Percentiles rank a stretch among this genome's conserved stretches.
phyloP scores from a whole-genome alignment of 257 asterid genomes.

The Petunia secreta region DNA sequence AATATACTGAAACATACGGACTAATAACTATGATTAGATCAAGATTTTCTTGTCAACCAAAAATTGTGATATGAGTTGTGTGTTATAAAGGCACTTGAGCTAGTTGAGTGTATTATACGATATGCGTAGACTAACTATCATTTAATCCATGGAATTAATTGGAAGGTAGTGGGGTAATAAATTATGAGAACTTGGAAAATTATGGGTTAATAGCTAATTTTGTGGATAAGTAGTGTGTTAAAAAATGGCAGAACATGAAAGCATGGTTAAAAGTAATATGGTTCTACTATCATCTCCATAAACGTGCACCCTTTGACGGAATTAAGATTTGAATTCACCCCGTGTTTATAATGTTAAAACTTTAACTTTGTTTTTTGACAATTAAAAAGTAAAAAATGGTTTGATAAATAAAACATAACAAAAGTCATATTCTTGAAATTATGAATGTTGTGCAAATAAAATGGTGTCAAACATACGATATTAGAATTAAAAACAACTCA shows the following conservation, averaged over 20 bases:
- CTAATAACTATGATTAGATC: background rate
- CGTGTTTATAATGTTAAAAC: background rate
- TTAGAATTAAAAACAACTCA: too few species aligned
- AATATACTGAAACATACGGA: background rate
- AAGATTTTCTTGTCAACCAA: background rate
- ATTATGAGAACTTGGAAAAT: too few species aligned
- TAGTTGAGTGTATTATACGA: constrained; percentile 4
- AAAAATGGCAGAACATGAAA: background rate
- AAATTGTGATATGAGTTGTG: too few species aligned
- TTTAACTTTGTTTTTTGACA: too few species aligned
- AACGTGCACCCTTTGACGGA: background rate
- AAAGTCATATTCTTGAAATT: too few species aligned
- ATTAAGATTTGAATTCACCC: background rate
- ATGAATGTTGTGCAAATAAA: too few species aligned
- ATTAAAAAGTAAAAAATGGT: background rate
- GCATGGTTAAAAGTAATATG: background rate
- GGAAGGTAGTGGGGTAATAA: too few species aligned
- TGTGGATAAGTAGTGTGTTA: too few species aligned
- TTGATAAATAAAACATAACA: background rate
- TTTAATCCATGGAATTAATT: background rate
- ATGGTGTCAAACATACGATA: too few species aligned
- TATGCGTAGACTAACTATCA: background rate
- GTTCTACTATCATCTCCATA: background rate
- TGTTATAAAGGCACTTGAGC: too few species aligned
- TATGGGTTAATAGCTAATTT: too few species aligned